phyloP scores from a whole-genome alignment of 73 alveolate species.

The Tetrahymena borealis region DNA sequence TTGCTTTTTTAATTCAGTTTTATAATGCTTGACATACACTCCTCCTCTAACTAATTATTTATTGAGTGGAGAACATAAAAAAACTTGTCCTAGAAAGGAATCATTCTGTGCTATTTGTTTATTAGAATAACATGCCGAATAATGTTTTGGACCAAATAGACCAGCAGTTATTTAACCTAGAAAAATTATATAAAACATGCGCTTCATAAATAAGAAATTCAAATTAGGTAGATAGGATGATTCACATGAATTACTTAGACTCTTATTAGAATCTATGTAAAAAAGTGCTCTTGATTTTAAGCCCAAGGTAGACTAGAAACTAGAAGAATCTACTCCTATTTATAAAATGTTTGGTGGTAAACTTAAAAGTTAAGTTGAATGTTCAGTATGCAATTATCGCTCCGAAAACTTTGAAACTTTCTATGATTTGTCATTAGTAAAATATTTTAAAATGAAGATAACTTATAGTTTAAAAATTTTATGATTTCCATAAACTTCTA shows the following conservation, averaged over 20 bases:
- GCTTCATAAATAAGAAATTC: not conserved
- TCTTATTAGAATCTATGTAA: not conserved
- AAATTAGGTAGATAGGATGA: not conserved
- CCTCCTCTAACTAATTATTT: slow-evolving; percentile 47
- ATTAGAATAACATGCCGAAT: not conserved
- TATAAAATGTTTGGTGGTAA: not conserved
- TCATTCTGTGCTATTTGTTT: not conserved
- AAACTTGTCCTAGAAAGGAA: not conserved
- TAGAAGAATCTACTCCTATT: not conserved
- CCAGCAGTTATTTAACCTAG: not conserved
- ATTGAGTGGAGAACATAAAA: not conserved
- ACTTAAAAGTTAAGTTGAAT: not conserved
- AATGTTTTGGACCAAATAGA: not conserved
- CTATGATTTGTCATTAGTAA: not conserved
- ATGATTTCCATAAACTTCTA: not conserved
- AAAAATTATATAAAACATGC: not conserved
- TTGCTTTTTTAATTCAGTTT: slow-evolving; percentile 67
- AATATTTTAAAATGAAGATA: too few species aligned
- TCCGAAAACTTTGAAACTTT: not conserved
- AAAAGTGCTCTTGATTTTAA: not conserved
- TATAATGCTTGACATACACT: slow-evolving; percentile 66
- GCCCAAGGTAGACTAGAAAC: not conserved
- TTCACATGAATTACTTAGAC: not conserved
- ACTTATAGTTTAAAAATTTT: too few species aligned
- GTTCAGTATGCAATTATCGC: not conserved